These are phyloP conservation scores for Phytopythium boreale DNA, from an alignment of 352 stramenopile genomes.

Conservation along the genomic window DNA sequence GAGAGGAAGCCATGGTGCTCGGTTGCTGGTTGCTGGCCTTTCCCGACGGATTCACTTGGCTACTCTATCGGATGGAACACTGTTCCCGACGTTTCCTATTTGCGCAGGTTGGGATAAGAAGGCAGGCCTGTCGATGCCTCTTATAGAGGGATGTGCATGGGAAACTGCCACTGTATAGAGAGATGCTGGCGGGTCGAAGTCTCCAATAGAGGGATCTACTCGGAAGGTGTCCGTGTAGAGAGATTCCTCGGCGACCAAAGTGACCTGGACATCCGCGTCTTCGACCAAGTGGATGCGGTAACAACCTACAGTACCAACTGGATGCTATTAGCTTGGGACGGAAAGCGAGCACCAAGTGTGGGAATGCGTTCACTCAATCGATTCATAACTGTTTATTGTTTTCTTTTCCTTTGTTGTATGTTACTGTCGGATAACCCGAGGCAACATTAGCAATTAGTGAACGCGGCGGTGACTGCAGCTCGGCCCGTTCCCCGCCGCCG, in stretches of 20 bases:
- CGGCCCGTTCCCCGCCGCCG: too few relatives aligned
- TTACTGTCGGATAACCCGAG: not conserved
- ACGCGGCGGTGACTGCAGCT: too few relatives aligned
- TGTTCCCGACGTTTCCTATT: not conserved
- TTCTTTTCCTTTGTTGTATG: not conserved
- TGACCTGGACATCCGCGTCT: not conserved
- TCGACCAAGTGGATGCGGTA: too few relatives aligned
- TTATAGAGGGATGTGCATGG: slow-evolving; percentile 26
- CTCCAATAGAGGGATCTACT: not conserved
- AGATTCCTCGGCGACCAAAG: not conserved
- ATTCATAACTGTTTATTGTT: not conserved
- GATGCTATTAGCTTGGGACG: too few relatives aligned
- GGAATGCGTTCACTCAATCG: not conserved
- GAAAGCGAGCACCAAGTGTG: too few relatives aligned
- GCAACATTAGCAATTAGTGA: not conserved
- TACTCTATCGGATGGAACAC: not conserved
- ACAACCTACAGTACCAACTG: too few relatives aligned
- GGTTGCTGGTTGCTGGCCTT: slow-evolving; percentile 1
- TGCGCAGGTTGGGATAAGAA: not conserved
- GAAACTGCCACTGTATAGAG: not conserved
- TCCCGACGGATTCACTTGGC: not conserved
- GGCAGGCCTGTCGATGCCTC: slow-evolving; percentile 1
- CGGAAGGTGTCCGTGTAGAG: not conserved
- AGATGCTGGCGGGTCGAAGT: not conserved
- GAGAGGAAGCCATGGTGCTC: not conserved